These are phyloP conservation scores for Cadophora sp. DNA, from an alignment of 2,329 filamentous ascomycete genomes.

Conservation along the genomic window DNA sequence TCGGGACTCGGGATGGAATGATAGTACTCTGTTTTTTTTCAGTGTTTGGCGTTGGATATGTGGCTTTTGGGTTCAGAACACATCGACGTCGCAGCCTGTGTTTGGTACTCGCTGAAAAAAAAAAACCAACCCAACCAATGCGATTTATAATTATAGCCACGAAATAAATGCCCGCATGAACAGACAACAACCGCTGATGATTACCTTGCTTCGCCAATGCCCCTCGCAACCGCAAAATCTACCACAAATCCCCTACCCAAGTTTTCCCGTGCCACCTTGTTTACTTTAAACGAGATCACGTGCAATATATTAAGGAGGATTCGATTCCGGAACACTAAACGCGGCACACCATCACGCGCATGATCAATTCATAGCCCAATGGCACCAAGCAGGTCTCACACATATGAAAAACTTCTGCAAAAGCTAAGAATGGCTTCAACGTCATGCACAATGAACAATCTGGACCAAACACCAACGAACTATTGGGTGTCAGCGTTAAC, in stretches of 20 bases:
- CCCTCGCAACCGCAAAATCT: neutral
- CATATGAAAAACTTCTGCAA: neutral
- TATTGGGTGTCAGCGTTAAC: neutral
- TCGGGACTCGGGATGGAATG: too few species aligned
- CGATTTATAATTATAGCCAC: too few species aligned
- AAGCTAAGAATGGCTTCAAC: neutral
- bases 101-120: too few species aligned
- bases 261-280: neutral
- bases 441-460: neutral
- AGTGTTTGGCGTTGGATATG: too few species aligned
- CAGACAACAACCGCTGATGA: too few species aligned
- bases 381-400: conserved; percentile 1
- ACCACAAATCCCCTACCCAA: neutral
- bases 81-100: too few species aligned
- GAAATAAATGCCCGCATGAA: too few species aligned
- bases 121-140: too few species aligned
- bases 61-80: too few species aligned
- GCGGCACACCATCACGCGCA: neutral
- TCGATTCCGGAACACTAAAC: conserved; percentile 1
- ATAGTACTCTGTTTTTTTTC: too few species aligned
- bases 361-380: conserved; percentile 4
- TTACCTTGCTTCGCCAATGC: too few species aligned
- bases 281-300: conserved; percentile 21
- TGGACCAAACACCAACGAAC: neutral
- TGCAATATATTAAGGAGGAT: conserved; percentile 11